Evolutionary conservation across 768 basidiomycete genomes (phyloP).

Genomic region (Termitomyces sp.): DNA sequence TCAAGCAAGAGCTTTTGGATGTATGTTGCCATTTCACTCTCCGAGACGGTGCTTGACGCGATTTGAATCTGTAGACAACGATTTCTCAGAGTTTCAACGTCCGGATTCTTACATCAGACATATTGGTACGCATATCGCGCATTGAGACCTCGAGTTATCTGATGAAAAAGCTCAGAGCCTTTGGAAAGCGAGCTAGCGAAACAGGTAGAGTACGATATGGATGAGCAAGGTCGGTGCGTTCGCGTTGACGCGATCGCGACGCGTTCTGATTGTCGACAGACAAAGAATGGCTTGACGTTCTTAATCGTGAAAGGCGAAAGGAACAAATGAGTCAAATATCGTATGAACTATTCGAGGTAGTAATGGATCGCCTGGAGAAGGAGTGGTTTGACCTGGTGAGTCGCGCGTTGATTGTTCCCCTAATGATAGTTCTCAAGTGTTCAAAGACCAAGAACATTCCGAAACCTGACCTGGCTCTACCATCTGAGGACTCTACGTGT

Average conservation of each 20-base stretch:
- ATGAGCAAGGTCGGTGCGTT: conserved; percentile 78
- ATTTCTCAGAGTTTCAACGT: conserved; percentile 65
- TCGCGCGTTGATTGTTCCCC: conserved; percentile 2
- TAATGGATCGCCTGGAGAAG: conserved; percentile 98
- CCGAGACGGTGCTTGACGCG: neutral
- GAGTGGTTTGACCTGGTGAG: conserved; percentile 96
- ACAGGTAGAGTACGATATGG: conserved; percentile 99
- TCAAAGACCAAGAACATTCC: conserved; percentile 88
- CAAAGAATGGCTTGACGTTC: conserved; percentile 87
- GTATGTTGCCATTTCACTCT: conserved; percentile 38
- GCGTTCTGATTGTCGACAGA: conserved; percentile 42
- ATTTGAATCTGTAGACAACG: conserved; percentile 34
- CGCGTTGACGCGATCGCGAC: conserved; percentile 1
- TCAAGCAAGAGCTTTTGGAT: conserved; percentile 68
- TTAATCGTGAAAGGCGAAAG: conserved; percentile 81
- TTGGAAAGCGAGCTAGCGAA: conserved; percentile 87
- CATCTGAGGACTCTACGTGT: conserved; percentile 94
- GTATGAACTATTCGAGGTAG: conserved; percentile 89
- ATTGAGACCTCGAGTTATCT: conserved; percentile 4
- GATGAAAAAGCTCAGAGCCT: conserved; percentile 58
- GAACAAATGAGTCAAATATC: conserved; percentile 67
- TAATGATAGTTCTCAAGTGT: neutral
- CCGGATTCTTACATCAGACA: conserved; percentile 90
- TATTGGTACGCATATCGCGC: conserved; percentile 55
- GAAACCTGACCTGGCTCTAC: conserved; percentile 81